Percentiles rank a stretch among this genome's conserved stretches.
These are phyloP conservation scores for Ustilago esculenta DNA, from an alignment of 1,284 basidiomycete species.

Conservation along the genomic window DNA sequence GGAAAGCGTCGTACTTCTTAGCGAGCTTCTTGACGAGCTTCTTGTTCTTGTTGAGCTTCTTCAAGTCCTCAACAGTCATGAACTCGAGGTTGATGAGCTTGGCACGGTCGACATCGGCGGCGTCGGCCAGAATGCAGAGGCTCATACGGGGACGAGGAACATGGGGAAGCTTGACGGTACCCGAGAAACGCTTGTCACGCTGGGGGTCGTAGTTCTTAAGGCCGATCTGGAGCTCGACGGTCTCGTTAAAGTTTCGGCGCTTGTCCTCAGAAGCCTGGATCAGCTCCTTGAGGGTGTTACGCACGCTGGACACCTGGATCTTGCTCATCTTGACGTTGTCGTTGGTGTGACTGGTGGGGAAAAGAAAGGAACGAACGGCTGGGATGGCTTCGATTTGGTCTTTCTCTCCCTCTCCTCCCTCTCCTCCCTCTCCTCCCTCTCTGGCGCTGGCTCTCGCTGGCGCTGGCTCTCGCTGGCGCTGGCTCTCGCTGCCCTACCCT, in stretches of 20 bases:
- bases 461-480: background rate
- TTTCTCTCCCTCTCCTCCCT: background rate
- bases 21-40: slow-evolving; percentile 99
- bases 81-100: slow-evolving; percentile 95
- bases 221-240: slow-evolving; percentile 67
- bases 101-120: slow-evolving; percentile 96
- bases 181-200: slow-evolving; percentile 68
- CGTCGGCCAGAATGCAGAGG: slow-evolving; percentile 99
- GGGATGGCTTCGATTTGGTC: slow-evolving; percentile 9
- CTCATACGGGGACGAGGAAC: slow-evolving; percentile 98
- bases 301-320: slow-evolving; percentile 65
- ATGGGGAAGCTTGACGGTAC: slow-evolving; percentile 80
- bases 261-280: slow-evolving; percentile 65
- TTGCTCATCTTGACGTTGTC: slow-evolving; percentile 49
- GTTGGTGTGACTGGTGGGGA: too few relatives aligned
- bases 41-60: slow-evolving; percentile 99
- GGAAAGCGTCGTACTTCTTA: slow-evolving; percentile 99
- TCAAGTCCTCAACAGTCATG: slow-evolving; percentile 99
- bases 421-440: background rate
- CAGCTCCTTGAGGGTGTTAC: slow-evolving; percentile 62
- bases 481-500: slow-evolving; percentile 1
- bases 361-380: background rate
- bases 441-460: background rate
- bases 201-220: slow-evolving; percentile 68
- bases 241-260: slow-evolving; percentile 67